Conservation (phyloP, 1,139 yeast genomes). For the Pichia sp. region DNA sequence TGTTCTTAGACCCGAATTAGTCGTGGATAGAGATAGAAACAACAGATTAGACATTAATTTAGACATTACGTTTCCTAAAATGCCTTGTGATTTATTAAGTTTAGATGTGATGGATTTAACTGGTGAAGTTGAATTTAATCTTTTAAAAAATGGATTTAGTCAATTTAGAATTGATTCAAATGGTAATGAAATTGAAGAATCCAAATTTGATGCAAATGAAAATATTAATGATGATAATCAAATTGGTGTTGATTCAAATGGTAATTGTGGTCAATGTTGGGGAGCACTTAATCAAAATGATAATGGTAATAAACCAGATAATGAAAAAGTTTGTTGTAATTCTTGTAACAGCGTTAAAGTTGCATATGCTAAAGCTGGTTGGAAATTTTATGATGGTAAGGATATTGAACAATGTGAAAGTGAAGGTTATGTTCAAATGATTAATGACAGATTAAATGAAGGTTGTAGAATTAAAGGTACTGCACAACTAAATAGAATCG, state of each 20-base stretch:
- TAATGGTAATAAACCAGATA: slow-evolving; percentile 36
- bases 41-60: slow-evolving; percentile 69
- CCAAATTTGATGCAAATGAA: slow-evolving; percentile 29
- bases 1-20: slow-evolving; percentile 71
- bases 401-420: slow-evolving; percentile 83
- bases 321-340: slow-evolving; percentile 64
- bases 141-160: slow-evolving; percentile 62
- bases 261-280: slow-evolving; percentile 84
- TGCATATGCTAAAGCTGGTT: slow-evolving; percentile 70
- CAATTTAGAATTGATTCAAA: slow-evolving; percentile 53
- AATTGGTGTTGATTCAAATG: slow-evolving; percentile 17
- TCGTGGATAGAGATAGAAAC: slow-evolving; percentile 80
- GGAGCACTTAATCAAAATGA: slow-evolving; percentile 67
- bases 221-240: slow-evolving; percentile 22
- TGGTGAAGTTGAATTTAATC: slow-evolving; percentile 76
- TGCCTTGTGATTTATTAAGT: slow-evolving; percentile 70
- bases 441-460: slow-evolving; percentile 58
- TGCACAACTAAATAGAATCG: slow-evolving; percentile 74
- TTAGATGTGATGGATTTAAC: slow-evolving; percentile 75
- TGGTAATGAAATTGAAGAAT: slow-evolving; percentile 37
- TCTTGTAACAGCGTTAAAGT: slow-evolving; percentile 73
- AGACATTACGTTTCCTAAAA: slow-evolving; percentile 72
- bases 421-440: slow-evolving; percentile 69
- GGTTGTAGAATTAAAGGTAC: slow-evolving; percentile 86
- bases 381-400: slow-evolving; percentile 89